These are phyloP conservation scores for Malania oleifera DNA, from an alignment of 164 flowering plant species.

Conservation along the genomic window DNA sequence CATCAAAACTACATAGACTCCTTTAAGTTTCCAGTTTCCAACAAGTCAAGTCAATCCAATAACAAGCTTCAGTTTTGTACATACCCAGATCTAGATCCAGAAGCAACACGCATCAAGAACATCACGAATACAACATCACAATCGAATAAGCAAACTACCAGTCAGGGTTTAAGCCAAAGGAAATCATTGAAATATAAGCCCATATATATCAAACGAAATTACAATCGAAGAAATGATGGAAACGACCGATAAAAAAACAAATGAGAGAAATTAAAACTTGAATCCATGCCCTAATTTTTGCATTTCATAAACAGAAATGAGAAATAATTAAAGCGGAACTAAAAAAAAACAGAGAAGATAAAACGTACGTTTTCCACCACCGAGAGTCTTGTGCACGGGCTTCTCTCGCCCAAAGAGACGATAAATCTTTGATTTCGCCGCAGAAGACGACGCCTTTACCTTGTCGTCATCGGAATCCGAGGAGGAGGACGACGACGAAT, in stretches of 20 bases:
- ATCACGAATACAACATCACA: not conserved
- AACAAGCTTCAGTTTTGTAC: not conserved
- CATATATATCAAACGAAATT: not conserved
- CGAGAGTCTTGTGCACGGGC: slow-evolving; percentile 72
- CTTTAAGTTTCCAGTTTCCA: not conserved
- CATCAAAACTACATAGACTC: not conserved
- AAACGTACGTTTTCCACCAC: slow-evolving; percentile 78
- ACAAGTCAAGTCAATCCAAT: not conserved
- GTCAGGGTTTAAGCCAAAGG: not conserved
- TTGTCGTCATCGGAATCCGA: slow-evolving; percentile 38
- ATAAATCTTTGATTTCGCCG: slow-evolving; percentile 34
- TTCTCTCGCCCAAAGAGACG: slow-evolving; percentile 72
- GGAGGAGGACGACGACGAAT: slow-evolving; percentile 33
- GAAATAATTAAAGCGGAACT: no score
- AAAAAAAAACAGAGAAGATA: no score
- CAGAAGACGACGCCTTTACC: slow-evolving; percentile 17
- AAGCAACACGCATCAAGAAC: not conserved
- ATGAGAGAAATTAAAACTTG: no score
- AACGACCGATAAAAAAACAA: no score
- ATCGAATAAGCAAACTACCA: slow-evolving; percentile 3
- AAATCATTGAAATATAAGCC: not conserved
- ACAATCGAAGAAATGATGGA: not conserved
- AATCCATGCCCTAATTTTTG: no score
- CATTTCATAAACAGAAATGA: no score
- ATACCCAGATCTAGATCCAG: not conserved